These are phyloP conservation scores for Fusarium sp. DNA, from an alignment of 2,329 filamentous ascomycete genomes.

Conservation along the genomic window DNA sequence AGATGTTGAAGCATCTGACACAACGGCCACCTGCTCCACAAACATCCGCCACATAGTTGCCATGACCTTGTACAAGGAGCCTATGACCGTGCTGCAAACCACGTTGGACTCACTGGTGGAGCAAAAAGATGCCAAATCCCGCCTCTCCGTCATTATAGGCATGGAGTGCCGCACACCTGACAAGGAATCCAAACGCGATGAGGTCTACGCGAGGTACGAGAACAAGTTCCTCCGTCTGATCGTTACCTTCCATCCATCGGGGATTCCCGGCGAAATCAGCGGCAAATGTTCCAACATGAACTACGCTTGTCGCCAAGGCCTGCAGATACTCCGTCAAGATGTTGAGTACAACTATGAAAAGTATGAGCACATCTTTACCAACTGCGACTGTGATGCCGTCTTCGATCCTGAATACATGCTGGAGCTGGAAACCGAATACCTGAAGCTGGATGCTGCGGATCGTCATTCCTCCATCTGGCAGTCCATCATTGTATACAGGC, in stretches of 20 bases:
- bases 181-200: conserved; percentile 20
- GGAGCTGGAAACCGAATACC: conserved; percentile 28
- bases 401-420: conserved; percentile 38
- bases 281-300: conserved; percentile 35
- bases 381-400: conserved; percentile 40
- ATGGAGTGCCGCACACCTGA: conserved; percentile 28
- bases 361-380: conserved; percentile 40
- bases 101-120: conserved; percentile 23
- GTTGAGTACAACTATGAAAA: conserved; percentile 30
- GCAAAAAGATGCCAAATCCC: conserved; percentile 15
- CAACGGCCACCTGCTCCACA: neutral
- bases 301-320: conserved; percentile 28
- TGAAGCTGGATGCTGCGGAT: conserved; percentile 20
- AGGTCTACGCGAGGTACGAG: conserved; percentile 21
- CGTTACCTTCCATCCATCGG: conserved; percentile 24
- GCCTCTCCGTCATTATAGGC: conserved; percentile 20
- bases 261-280: conserved; percentile 14
- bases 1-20: conserved; percentile 13
- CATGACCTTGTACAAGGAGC: conserved; percentile 31
- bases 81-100: conserved; percentile 23
- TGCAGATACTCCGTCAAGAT: conserved; percentile 28
- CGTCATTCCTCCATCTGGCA: conserved; percentile 42
- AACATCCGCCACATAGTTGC: conserved; percentile 30
- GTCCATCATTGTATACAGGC: conserved; percentile 40
- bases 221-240: conserved; percentile 27